Evolutionary conservation across 495 filamentous ascomycete genomes (phyloP).

Genomic region (Pyrenopolyporus hunteri): DNA sequence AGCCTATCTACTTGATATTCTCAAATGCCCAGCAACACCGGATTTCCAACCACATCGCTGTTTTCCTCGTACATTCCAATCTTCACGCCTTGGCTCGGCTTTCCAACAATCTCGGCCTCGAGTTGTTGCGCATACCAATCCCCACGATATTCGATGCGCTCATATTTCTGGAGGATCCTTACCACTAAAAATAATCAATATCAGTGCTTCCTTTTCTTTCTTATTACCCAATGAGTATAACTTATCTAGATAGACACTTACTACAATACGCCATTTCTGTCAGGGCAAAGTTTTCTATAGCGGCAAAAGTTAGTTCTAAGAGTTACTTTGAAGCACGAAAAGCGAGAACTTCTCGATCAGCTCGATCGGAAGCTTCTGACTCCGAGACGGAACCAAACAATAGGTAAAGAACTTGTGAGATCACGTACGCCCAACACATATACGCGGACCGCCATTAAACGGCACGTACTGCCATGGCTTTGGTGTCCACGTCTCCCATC

Average conservation of each 20-base stretch:
- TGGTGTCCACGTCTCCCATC: constrained; percentile 62
- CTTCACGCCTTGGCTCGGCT: constrained; percentile 47
- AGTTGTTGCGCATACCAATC: constrained; percentile 48
- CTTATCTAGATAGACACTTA: constrained; percentile 31
- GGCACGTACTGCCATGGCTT: constrained; percentile 67
- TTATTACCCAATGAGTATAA: background rate
- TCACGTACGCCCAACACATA: constrained; percentile 49
- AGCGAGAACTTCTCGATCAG: background rate
- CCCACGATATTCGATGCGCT: constrained; percentile 56
- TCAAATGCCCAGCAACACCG: background rate
- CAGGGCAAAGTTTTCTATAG: constrained; percentile 57
- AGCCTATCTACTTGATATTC: no score
- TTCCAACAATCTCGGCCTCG: constrained; percentile 49
- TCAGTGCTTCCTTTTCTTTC: background rate
- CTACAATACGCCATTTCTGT: constrained; percentile 57
- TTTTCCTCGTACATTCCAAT: constrained; percentile 45
- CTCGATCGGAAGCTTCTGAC: background rate
- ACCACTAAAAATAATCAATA: constrained; percentile 45
- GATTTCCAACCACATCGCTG: background rate
- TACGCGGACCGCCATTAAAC: constrained; percentile 65
- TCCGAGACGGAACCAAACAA: background rate
- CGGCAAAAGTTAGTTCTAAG: background rate
- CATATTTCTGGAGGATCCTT: constrained; percentile 66
- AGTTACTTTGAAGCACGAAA: background rate
- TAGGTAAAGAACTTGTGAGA: background rate